These are phyloP conservation scores for Coemansia sp. DNA, from an alignment of 192 early-diverging fungal species.

Conservation along the genomic window DNA sequence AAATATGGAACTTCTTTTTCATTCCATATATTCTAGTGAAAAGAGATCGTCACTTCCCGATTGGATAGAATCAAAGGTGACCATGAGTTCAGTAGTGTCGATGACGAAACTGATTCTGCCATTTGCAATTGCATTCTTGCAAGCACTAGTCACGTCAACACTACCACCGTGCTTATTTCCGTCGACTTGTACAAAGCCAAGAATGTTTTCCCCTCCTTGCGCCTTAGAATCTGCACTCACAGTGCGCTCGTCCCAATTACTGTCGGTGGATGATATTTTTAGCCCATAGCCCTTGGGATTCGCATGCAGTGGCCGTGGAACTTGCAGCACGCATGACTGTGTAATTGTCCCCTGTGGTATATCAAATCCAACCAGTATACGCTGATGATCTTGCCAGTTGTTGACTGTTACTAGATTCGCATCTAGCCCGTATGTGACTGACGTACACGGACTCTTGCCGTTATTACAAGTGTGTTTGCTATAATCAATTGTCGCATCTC, in stretches of 20 bases:
- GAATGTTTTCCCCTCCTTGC: neutral
- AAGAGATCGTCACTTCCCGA: neutral
- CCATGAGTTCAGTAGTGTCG: neutral
- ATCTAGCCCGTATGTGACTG: neutral
- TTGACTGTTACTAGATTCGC: neutral
- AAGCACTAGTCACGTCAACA: neutral
- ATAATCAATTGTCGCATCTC: neutral
- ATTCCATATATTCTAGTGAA: neutral
- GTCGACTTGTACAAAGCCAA: neutral
- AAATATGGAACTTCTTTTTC: neutral
- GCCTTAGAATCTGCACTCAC: neutral
- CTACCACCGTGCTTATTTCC: neutral
- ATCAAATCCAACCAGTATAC: neutral
- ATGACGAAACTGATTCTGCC: neutral
- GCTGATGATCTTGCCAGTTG: neutral
- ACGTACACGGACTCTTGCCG: neutral
- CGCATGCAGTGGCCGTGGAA: neutral
- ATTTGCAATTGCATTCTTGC: neutral
- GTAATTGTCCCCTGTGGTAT: neutral
- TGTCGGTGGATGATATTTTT: neutral
- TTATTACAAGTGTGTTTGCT: neutral
- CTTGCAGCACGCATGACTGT: neutral
- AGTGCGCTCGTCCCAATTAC: neutral
- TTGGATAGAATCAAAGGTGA: neutral
- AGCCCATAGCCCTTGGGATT: neutral